A percentile compares a stretch with the other conserved stretches of the same genome.
Evolutionary conservation across 805 yeast species (phyloP).

Genomic region (Lipomyces sp.): DNA sequence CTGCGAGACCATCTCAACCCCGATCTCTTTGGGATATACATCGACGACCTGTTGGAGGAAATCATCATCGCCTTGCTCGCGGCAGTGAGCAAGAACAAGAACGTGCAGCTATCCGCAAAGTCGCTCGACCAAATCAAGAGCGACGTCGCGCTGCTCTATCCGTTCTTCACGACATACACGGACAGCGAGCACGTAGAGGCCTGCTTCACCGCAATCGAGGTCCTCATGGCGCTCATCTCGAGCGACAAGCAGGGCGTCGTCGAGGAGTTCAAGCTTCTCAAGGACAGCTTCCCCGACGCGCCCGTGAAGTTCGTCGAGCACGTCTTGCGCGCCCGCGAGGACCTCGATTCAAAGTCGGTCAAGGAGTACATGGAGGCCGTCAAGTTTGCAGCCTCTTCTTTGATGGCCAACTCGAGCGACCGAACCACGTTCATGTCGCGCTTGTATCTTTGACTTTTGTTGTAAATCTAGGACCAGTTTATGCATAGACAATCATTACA

Average conservation of each 20-base stretch:
- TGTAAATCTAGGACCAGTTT: too few species aligned
- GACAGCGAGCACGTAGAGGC: constrained; percentile 45
- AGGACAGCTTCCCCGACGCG: constrained; percentile 67
- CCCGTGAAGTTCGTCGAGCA: constrained; percentile 68
- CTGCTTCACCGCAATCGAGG: constrained; percentile 59
- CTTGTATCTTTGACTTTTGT: background rate
- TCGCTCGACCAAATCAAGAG: constrained; percentile 51
- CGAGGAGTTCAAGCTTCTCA: constrained; percentile 58
- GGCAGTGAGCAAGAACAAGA: constrained; percentile 44
- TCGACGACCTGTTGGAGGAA: constrained; percentile 54
- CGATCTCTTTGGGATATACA: constrained; percentile 52
- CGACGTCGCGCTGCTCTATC: constrained; percentile 58
- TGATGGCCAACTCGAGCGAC: constrained; percentile 7
- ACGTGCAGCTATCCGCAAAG: constrained; percentile 20
- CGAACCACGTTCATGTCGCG: constrained; percentile 14
- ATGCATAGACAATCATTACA: too few species aligned
- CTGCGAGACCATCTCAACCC: constrained; percentile 52
- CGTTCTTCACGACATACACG: constrained; percentile 48
- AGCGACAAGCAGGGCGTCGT: constrained; percentile 39
- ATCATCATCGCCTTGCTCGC: constrained; percentile 49
- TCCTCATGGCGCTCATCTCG: constrained; percentile 54
- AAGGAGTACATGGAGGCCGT: constrained; percentile 37
- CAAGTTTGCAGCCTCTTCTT: constrained; percentile 4
- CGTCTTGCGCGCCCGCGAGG: constrained; percentile 49
- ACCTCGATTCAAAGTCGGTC: constrained; percentile 36